Evolutionary conservation across 805 yeast genomes (phyloP).

Genomic region (Sugiyamaella boreocaroliniensis): DNA sequence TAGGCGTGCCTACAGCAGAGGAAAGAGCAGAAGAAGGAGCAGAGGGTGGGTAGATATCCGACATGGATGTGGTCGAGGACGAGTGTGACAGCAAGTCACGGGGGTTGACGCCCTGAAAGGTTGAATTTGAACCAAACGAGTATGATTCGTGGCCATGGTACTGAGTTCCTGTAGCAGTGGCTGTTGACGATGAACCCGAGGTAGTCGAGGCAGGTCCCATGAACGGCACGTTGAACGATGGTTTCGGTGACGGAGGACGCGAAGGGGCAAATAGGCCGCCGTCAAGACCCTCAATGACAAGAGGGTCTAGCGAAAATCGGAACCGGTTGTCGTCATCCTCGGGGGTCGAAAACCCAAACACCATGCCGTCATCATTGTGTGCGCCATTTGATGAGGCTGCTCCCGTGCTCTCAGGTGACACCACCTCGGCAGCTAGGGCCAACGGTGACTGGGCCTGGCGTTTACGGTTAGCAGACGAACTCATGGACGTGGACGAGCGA

Average conservation of each 20-base stretch:
- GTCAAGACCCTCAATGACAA: constrained; percentile 43
- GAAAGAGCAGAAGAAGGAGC: constrained; percentile 7
- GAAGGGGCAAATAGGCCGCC: constrained; percentile 17
- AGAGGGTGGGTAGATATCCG: constrained; percentile 8
- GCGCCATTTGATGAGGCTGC: not conserved
- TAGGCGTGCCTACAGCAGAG: constrained; percentile 8
- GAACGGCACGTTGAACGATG: not conserved
- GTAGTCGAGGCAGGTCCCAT: not conserved
- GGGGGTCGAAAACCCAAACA: constrained; percentile 10
- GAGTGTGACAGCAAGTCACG: constrained; percentile 5
- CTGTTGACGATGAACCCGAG: not conserved
- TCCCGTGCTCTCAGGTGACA: constrained; percentile 4
- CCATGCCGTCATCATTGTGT: constrained; percentile 8
- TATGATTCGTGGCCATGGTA: not conserved
- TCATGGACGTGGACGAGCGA: not conserved
- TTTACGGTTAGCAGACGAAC: constrained; percentile 3
- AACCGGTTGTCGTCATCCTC: constrained; percentile 23
- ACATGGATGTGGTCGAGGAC: constrained; percentile 9
- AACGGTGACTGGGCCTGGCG: constrained; percentile 14
- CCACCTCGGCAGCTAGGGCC: constrained; percentile 9
- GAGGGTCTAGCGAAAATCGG: constrained; percentile 40
- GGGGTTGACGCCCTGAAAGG: not conserved
- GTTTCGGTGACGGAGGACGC: constrained; percentile 8
- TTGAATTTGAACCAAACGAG: not conserved
- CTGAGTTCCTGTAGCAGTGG: not conserved